Percentiles rank a stretch among this genome's conserved stretches.
Conservation (phyloP, 805 yeast genomes). For the Metschnikowia vanudenii region DNA sequence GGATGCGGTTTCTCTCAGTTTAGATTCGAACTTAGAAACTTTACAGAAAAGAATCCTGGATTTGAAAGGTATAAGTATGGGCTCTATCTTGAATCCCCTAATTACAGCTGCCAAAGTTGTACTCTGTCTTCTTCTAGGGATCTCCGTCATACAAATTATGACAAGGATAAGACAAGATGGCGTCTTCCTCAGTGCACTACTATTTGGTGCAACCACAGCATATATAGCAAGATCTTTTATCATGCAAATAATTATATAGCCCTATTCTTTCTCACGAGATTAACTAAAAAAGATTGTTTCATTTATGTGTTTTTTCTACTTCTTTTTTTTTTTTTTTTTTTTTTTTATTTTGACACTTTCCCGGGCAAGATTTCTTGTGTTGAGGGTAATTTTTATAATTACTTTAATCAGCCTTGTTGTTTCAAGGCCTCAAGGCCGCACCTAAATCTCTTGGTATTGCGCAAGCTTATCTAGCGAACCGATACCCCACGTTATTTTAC, state of each 20-base stretch:
- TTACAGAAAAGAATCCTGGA: slow-evolving; percentile 6
- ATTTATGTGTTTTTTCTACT: too few relatives aligned
- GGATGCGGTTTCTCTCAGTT: slow-evolving; percentile 6
- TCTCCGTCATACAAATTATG: background rate
- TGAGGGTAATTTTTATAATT: too few relatives aligned
- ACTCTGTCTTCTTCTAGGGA: background rate
- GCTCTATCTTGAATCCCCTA: slow-evolving; percentile 1
- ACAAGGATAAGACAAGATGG: background rate
- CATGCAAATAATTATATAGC: background rate
- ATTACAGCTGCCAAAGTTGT: background rate
- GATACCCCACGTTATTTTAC: too few relatives aligned
- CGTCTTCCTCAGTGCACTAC: background rate
- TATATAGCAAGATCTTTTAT: background rate
- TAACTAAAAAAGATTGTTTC: too few relatives aligned
- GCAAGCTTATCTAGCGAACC: too few relatives aligned
- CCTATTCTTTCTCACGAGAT: too few relatives aligned
- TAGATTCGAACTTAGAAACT: slow-evolving; percentile 6
- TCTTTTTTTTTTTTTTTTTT: background rate
- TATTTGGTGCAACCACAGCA: slow-evolving; percentile 3
- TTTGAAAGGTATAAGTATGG: background rate
- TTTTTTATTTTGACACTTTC: background rate
- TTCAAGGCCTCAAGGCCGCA: too few relatives aligned
- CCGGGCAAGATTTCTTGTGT: too few relatives aligned
- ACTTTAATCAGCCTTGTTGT: too few relatives aligned
- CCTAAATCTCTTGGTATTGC: too few relatives aligned